These are phyloP conservation scores for Teunomyces stri DNA, from an alignment of 805 yeast genomes.

Conservation along the genomic window DNA sequence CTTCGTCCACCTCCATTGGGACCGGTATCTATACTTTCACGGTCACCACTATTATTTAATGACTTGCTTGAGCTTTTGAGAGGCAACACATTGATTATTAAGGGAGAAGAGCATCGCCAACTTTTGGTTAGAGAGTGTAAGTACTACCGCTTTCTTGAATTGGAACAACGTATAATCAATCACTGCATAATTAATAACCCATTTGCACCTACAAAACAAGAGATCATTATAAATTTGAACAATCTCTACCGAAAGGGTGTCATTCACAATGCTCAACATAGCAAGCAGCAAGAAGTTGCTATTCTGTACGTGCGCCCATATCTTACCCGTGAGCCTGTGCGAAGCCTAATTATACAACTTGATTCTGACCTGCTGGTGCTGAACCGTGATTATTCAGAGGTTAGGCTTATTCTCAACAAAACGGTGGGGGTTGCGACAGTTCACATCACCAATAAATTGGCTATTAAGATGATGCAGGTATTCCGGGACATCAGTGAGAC, in stretches of 20 bases:
- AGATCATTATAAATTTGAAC: slow-evolving; percentile 50
- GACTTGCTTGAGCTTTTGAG: slow-evolving; percentile 54
- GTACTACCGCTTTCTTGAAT: slow-evolving; percentile 70
- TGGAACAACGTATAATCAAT: slow-evolving; percentile 69
- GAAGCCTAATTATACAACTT: slow-evolving; percentile 33
- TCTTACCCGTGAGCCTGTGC: slow-evolving; percentile 28
- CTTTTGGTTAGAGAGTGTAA: slow-evolving; percentile 65
- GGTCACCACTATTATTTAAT: slow-evolving; percentile 54
- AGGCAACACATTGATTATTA: slow-evolving; percentile 51
- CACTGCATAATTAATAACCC: slow-evolving; percentile 53
- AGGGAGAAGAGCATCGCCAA: slow-evolving; percentile 53
- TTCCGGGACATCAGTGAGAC: slow-evolving; percentile 22
- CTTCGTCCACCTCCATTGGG: slow-evolving; percentile 78
- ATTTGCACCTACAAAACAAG: slow-evolving; percentile 43
- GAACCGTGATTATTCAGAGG: slow-evolving; percentile 21
- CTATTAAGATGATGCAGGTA: slow-evolving; percentile 19
- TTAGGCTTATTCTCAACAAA: slow-evolving; percentile 32
- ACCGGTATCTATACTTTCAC: slow-evolving; percentile 49
- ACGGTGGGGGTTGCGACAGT: slow-evolving; percentile 21
- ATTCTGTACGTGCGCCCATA: slow-evolving; percentile 33
- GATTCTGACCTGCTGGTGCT: slow-evolving; percentile 14
- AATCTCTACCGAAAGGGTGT: slow-evolving; percentile 46
- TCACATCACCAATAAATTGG: slow-evolving; percentile 23
- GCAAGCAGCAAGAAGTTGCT: slow-evolving; percentile 19
- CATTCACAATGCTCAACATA: slow-evolving; percentile 17